Evolutionary conservation across 2,329 filamentous ascomycete genomes (phyloP).

Genomic region (Dothideomycetidae sp.): DNA sequence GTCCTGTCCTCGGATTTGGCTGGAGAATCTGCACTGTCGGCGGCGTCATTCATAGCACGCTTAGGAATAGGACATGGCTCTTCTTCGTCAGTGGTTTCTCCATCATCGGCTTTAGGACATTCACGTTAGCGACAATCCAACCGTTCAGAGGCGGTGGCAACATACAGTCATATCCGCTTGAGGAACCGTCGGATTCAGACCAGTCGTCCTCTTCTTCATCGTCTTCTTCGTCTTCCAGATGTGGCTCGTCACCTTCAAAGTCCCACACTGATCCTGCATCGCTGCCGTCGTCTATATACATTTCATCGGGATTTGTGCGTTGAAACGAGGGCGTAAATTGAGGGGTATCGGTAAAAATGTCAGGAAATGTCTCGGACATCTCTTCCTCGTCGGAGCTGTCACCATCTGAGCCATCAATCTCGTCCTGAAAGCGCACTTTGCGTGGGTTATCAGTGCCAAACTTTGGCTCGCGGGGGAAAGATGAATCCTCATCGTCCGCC

Average conservation of each 20-base stretch:
- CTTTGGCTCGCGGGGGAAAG: conserved; percentile 5
- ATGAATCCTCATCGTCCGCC: conserved; percentile 2
- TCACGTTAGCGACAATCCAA: conserved; percentile 16
- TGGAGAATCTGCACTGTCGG: conserved; percentile 5
- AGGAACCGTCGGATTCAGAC: conserved; percentile 16
- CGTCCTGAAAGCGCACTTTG: conserved; percentile 23
- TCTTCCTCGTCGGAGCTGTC: conserved; percentile 20
- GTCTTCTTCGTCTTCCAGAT: conserved; percentile 20
- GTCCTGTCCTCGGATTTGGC: conserved; percentile 2
- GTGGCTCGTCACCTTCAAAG: conserved; percentile 21
- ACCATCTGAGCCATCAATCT: conserved; percentile 16
- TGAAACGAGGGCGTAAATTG: conserved; percentile 15
- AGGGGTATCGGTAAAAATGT: conserved; percentile 21
- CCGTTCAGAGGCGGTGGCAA: conserved; percentile 7
- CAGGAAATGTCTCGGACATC: conserved; percentile 21
- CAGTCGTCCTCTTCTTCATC: conserved; percentile 20
- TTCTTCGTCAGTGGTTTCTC: conserved; percentile 25
- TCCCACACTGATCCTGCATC: conserved; percentile 22
- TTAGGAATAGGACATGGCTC: conserved; percentile 8
- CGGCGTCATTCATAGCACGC: conserved; percentile 7
- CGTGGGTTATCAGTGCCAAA: conserved; percentile 18
- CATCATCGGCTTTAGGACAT: conserved; percentile 20
- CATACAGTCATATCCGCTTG: conserved; percentile 22
- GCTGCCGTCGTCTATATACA: conserved; percentile 16
- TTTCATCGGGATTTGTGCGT: conserved; percentile 16